phyloP scores from a whole-genome alignment of 352 stramenopile genomes.

The Globisporangium carolinianum region DNA sequence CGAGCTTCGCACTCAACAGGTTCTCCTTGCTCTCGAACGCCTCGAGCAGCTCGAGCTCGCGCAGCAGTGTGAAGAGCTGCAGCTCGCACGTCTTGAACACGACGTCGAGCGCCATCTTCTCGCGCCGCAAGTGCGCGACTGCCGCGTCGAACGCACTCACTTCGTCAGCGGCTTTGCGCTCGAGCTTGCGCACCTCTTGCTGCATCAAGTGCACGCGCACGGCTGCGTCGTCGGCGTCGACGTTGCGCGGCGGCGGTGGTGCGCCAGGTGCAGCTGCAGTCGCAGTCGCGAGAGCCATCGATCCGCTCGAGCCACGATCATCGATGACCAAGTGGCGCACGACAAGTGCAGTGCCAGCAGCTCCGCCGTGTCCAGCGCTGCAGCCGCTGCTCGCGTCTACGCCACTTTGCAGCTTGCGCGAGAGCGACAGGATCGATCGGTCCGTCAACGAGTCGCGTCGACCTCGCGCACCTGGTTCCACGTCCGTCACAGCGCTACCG shows the following conservation, averaged over 20 bases:
- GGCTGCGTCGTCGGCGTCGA: conserved; percentile 39
- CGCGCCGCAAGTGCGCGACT: conserved; percentile 82
- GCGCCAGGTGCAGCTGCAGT: background rate
- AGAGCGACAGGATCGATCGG: conserved; percentile 25
- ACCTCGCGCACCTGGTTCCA: background rate
- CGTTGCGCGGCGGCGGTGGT: background rate
- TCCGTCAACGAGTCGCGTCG: conserved; percentile 14
- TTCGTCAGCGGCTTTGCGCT: conserved; percentile 55
- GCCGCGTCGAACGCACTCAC: conserved; percentile 81
- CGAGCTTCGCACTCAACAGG: conserved; percentile 78
- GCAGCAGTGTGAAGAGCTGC: conserved; percentile 77
- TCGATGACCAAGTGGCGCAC: conserved; percentile 14
- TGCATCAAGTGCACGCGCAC: conserved; percentile 47
- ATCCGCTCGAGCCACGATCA: background rate
- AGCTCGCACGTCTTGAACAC: conserved; percentile 87
- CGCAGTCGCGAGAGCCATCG: background rate
- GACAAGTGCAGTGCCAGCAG: background rate
- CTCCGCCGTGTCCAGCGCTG: no score
- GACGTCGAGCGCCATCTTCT: conserved; percentile 83
- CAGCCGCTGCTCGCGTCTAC: background rate
- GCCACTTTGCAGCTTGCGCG: conserved; percentile 19
- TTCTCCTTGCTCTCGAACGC: conserved; percentile 90
- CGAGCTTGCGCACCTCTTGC: conserved; percentile 62
- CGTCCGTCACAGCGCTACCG: background rate
- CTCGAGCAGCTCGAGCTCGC: conserved; percentile 85